These are phyloP conservation scores for Oemleria cerasiformis DNA, from an alignment of 306 rosid genomes.

Conservation along the genomic window DNA sequence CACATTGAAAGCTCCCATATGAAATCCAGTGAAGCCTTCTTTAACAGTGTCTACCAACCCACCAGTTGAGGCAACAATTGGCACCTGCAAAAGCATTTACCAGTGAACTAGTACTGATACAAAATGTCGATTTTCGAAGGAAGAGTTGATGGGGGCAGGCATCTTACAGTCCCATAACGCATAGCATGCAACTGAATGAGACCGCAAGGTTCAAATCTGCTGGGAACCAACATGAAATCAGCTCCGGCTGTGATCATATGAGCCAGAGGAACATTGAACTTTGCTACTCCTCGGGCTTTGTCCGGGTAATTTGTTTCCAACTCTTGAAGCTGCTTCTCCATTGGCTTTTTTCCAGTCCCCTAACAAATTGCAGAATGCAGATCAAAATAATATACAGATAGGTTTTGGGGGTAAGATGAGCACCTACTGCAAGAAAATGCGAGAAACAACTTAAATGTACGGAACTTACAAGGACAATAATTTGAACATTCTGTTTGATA, in stretches of 20 bases:
- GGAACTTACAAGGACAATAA: conserved; percentile 67
- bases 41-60: conserved; percentile 82
- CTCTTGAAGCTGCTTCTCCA: conserved; percentile 75
- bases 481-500: conserved; percentile 54
- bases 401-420: neutral
- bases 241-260: conserved; percentile 82
- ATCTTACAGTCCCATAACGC: conserved; percentile 73
- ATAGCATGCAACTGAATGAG: conserved; percentile 84
- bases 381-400: conserved; percentile 14
- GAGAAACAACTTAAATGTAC: neutral
- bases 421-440: neutral
- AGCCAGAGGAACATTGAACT: conserved; percentile 74
- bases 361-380: conserved; percentile 27
- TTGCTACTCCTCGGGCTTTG: conserved; percentile 73
- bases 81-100: conserved; percentile 43
- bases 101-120: neutral
- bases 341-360: conserved; percentile 78
- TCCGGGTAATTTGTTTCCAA: conserved; percentile 56
- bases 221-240: conserved; percentile 66
- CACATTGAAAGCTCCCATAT: conserved; percentile 78
- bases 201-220: conserved; percentile 88
- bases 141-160: neutral
- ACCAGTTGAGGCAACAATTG: conserved; percentile 80
- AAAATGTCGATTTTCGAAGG: neutral
- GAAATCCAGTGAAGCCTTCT: conserved; percentile 87